Conservation (phyloP, 495 filamentous ascomycete species). For the Neurospora sp. region DNA sequence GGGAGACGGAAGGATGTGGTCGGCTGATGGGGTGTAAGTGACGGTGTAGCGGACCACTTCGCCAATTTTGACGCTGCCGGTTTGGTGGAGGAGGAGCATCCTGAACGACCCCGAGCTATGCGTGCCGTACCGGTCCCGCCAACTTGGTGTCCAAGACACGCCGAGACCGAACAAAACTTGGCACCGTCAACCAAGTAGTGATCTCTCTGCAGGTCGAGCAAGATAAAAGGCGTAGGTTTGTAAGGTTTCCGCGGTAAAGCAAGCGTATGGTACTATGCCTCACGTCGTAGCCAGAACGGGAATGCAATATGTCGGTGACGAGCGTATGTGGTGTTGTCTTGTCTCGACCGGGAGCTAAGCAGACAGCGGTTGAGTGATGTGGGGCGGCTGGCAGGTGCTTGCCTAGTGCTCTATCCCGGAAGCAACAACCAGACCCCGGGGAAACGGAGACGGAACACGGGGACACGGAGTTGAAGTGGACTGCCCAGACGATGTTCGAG, state of each 20-base stretch:
- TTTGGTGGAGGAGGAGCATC: slow-evolving; percentile 87
- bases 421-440: neutral
- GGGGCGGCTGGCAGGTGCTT: neutral
- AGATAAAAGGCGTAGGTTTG: neutral
- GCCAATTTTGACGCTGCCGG: slow-evolving; percentile 82
- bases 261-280: neutral
- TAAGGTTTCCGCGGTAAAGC: neutral
- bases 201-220: neutral
- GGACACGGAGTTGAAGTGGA: neutral
- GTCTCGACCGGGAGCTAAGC: neutral
- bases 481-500: neutral
- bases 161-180: neutral
- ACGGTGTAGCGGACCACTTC: slow-evolving; percentile 87
- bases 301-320: neutral
- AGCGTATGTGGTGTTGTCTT: neutral
- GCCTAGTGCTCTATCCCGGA: neutral
- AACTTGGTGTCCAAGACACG: neutral
- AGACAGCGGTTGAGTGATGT: neutral
- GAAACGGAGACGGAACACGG: neutral
- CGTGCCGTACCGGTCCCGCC: neutral
- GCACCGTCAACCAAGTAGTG: neutral
- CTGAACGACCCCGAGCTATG: slow-evolving; percentile 8
- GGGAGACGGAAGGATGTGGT: slow-evolving; percentile 80
- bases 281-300: neutral
- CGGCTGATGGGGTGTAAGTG: slow-evolving; percentile 81